phyloP scores from a whole-genome alignment of 768 basidiomycete species.

The Psilocybe cyanescens region DNA sequence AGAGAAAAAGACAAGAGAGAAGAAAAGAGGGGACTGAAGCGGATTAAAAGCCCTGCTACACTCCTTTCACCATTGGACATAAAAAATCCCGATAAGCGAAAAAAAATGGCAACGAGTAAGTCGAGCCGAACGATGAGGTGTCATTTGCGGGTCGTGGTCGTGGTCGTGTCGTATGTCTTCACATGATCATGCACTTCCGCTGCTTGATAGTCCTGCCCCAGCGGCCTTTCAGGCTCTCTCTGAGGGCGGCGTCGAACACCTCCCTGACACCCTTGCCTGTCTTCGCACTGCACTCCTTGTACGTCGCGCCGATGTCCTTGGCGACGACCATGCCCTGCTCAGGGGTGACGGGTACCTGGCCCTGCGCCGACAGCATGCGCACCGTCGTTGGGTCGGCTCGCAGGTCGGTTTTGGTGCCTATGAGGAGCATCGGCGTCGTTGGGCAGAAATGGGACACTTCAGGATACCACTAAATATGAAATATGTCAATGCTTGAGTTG shows the following conservation, averaged over 20 bases:
- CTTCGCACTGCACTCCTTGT: slow-evolving; percentile 94
- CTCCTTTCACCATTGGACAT: neutral
- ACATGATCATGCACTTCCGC: slow-evolving; percentile 72
- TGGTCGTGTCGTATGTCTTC: neutral
- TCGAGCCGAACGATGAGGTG: neutral
- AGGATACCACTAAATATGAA: slow-evolving; percentile 76
- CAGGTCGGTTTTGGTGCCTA: slow-evolving; percentile 94
- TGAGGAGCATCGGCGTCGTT: slow-evolving; percentile 86
- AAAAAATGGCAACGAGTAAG: neutral
- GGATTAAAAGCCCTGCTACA: neutral
- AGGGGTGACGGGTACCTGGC: slow-evolving; percentile 76
- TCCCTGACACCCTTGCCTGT: slow-evolving; percentile 89
- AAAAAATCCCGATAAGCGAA: neutral
- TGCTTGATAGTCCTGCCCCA: slow-evolving; percentile 76
- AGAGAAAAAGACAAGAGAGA: slow-evolving; percentile 1
- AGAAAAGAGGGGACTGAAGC: slow-evolving; percentile 2
- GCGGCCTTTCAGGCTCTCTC: slow-evolving; percentile 83
- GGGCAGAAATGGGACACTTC: slow-evolving; percentile 94
- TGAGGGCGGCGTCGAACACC: slow-evolving; percentile 87
- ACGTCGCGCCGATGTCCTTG: slow-evolving; percentile 90
- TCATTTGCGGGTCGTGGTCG: too few species aligned
- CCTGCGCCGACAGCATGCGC: slow-evolving; percentile 89
- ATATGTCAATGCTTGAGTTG: slow-evolving; percentile 6
- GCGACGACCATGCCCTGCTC: slow-evolving; percentile 88
- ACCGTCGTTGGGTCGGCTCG: slow-evolving; percentile 85